Base-by-base conservation (phyloP, 2,329 filamentous ascomycete species). In the Botrytis elliptica region DNA sequence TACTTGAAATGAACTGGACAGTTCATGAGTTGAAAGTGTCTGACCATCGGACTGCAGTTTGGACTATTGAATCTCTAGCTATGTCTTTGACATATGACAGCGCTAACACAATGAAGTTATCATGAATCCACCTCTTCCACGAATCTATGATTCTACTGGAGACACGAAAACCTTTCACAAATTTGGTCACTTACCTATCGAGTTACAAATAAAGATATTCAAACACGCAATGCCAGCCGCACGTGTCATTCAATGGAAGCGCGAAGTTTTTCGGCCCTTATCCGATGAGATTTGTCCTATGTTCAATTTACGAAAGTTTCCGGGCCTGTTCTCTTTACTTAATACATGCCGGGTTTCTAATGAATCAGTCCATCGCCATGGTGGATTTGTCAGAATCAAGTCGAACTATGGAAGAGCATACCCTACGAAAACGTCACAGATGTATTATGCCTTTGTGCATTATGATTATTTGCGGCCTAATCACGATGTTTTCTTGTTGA, bases 31-130 rank as follows among this genome's bases (percentile, higher is more conserved):
- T 55, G n/a, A 29, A 16, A 29, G 52, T 2, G 5, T 18, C 52
- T 8, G n/a, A 10, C 25, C 10, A 18, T 18, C 6, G n/a, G n/a
- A 7, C 52, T 16, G 52, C 52, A 16, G 14, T 55, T 29, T 18
- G 25, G 3, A 55, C 25, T 29, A 29, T 55, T 29, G 14, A 20
- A 38, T 3, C 8, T 1, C 16, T 10, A 4, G 18, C 8, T 40
- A 0, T 22, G 2, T 55, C 29, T 4, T 46, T 38, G 7, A 7
- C 3, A 40, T 9, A 10, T 12, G 36, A 0, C 2, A 1, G n/a
- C 38, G 22, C 46, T 52, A 40, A 67, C 3, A n/a, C 4, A 7
- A 20, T 2, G 4, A 52, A 52, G 46, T 40, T 20, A 20, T 2
- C 2, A 10, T 67, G 2, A 16, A 10, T 18, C 46, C 33, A 8